A percentile compares a stretch with the other conserved stretches of the same genome.
phyloP scores from a whole-genome alignment of 2,329 filamentous ascomycete species.

The Pseudocercospora vitis region DNA sequence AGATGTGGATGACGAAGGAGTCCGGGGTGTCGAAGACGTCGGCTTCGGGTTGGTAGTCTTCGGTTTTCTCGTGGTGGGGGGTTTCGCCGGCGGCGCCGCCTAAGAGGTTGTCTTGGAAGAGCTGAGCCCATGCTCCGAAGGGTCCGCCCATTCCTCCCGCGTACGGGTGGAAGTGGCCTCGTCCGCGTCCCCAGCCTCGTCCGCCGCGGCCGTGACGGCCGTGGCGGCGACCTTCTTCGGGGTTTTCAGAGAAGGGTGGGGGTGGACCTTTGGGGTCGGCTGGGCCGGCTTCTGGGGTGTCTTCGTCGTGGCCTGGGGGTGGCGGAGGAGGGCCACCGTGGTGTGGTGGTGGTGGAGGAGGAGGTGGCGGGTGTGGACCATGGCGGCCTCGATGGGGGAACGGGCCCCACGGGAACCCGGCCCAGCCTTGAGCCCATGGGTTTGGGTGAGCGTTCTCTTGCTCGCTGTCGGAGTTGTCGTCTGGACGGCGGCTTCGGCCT shows the following conservation, averaged over 20 bases:
- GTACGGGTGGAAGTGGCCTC: constrained; percentile 25
- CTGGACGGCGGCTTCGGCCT: constrained; percentile 37
- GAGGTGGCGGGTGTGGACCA: constrained; percentile 17
- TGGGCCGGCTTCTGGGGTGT: constrained; percentile 26
- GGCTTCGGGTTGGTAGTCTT: constrained; percentile 62
- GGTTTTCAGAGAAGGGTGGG: constrained; percentile 25
- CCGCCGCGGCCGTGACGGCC: constrained; percentile 31
- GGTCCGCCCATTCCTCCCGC: constrained; percentile 27
- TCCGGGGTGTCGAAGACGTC: constrained; percentile 72
- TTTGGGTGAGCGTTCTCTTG: constrained; percentile 29
- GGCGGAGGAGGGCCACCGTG: constrained; percentile 23
- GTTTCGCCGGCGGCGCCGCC: too few species aligned
- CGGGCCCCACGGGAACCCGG: constrained; percentile 39
- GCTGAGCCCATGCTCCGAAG: constrained; percentile 35
- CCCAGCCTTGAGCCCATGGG: constrained; percentile 39
- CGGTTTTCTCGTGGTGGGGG: constrained; percentile 25
- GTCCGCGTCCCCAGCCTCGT: constrained; percentile 29
- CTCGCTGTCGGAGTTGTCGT: constrained; percentile 34
- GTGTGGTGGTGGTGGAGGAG: constrained; percentile 26
- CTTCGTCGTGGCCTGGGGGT: constrained; percentile 23
- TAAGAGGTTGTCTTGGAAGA: constrained; percentile 42
- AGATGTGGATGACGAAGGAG: constrained; percentile 68
- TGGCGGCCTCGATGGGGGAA: constrained; percentile 34
- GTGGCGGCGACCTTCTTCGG: constrained; percentile 17
- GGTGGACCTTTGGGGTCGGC: constrained; percentile 29